A percentile compares a stretch with the other conserved stretches of the same genome.
These are phyloP conservation scores for Cladophialophora yegresii DNA, from an alignment of 2,329 filamentous ascomycete genomes.

Conservation along the genomic window DNA sequence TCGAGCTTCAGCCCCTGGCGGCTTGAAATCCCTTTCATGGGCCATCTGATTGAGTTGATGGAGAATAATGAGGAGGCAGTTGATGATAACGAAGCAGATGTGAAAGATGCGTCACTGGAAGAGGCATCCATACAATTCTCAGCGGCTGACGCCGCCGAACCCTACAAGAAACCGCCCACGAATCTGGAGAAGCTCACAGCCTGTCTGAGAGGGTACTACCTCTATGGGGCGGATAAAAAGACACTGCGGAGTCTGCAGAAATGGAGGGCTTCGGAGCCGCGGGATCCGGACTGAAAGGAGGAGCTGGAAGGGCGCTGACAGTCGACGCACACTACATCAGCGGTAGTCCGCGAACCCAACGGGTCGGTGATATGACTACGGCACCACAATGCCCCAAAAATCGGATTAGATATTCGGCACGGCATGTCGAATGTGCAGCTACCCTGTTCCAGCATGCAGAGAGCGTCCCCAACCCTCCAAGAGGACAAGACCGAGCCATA, in stretches of 20 bases:
- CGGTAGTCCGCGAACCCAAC: not conserved
- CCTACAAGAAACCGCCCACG: not conserved
- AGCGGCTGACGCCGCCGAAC: not conserved
- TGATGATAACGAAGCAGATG: not conserved
- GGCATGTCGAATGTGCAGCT: not conserved
- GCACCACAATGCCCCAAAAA: not conserved
- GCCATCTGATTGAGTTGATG: constrained; percentile 29
- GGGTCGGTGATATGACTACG: not conserved
- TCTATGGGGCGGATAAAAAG: constrained; percentile 27
- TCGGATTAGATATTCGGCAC: not conserved
- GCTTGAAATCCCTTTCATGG: constrained; percentile 31
- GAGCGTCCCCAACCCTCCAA: not conserved
- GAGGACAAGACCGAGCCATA: not conserved
- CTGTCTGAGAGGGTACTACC: constrained; percentile 27
- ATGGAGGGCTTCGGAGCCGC: constrained; percentile 2
- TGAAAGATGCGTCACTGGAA: not conserved
- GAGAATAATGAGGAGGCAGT: constrained; percentile 15
- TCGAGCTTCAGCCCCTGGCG: constrained; percentile 29
- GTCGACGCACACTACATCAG: not conserved
- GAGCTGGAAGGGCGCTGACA: not conserved
- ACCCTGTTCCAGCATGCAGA: not conserved
- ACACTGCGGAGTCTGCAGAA: constrained; percentile 20
- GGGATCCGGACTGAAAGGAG: not conserved
- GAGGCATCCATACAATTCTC: not conserved
- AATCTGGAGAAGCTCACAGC: constrained; percentile 26